phyloP scores from a whole-genome alignment of 1,284 basidiomycete genomes.

The Serendipita sp. region DNA sequence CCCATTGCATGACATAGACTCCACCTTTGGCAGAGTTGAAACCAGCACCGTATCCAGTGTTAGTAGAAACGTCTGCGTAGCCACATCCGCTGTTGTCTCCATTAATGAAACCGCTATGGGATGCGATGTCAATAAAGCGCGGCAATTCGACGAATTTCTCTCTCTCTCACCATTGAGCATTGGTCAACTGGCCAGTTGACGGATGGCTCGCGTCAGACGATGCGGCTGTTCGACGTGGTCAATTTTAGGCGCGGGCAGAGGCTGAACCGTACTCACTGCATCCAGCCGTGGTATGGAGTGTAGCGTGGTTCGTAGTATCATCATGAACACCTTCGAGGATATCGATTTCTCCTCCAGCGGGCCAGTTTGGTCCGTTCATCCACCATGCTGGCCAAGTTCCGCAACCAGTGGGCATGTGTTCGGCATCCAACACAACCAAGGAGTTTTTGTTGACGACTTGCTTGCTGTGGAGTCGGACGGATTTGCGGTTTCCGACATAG shows the following conservation, averaged over 20 bases:
- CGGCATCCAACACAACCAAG: conserved; percentile 65
- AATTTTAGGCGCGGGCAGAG: neutral
- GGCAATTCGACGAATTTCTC: neutral
- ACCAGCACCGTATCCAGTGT: conserved; percentile 41
- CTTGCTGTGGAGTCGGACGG: conserved; percentile 62
- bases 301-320: conserved; percentile 66
- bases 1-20: conserved; percentile 73
- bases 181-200: conserved; percentile 2
- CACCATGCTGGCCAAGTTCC: conserved; percentile 59
- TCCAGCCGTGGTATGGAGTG: conserved; percentile 61
- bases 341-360: conserved; percentile 66
- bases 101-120: conserved; percentile 40
- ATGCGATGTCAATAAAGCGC: neutral
- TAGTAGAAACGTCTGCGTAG: conserved; percentile 18
- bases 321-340: conserved; percentile 66
- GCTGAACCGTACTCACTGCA: conserved; percentile 30
- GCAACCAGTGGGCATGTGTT: conserved; percentile 86
- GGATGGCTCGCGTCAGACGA: conserved; percentile 8
- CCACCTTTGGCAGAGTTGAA: conserved; percentile 67
- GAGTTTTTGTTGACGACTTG: conserved; percentile 32
- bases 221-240: conserved; percentile 17
- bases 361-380: conserved; percentile 41
- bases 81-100: conserved; percentile 33
- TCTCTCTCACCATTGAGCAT: conserved; percentile 21
- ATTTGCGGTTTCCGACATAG: conserved; percentile 48